phyloP scores from a whole-genome alignment of 352 stramenopile species.

The Pythium rhizo-oryzae region DNA sequence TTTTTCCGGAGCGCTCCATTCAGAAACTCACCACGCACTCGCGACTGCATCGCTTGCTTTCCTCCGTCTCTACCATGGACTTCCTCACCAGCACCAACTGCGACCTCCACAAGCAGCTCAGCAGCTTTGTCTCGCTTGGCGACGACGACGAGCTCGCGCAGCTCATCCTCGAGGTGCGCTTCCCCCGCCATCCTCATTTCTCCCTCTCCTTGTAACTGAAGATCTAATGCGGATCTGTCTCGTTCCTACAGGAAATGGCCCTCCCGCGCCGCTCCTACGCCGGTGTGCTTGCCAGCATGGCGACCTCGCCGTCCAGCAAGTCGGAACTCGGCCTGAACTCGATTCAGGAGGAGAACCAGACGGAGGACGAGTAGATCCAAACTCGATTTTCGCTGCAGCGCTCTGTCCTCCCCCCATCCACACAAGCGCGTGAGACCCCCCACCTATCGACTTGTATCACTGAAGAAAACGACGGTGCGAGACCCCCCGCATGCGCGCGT shows the following conservation, averaged over 20 bases:
- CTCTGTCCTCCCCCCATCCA: background rate
- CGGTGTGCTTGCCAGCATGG: slow-evolving; percentile 62
- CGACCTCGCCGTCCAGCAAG: slow-evolving; percentile 57
- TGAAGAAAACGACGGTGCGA: slow-evolving; percentile 26
- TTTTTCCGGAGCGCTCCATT: slow-evolving; percentile 17
- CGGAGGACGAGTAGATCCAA: slow-evolving; percentile 41
- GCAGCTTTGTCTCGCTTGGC: slow-evolving; percentile 69
- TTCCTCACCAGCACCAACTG: slow-evolving; percentile 18
- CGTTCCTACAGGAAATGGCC: slow-evolving; percentile 49
- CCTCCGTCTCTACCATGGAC: slow-evolving; percentile 14
- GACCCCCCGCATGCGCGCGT: slow-evolving; percentile 3
- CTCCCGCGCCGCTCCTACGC: slow-evolving; percentile 60
- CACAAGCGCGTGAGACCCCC: background rate
- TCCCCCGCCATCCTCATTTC: background rate
- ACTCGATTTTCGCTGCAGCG: background rate
- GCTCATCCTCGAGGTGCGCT: slow-evolving; percentile 69
- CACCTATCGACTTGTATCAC: slow-evolving; percentile 17
- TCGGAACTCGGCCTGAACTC: slow-evolving; percentile 63
- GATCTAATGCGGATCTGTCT: background rate
- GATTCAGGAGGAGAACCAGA: slow-evolving; percentile 69
- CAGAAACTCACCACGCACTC: slow-evolving; percentile 15
- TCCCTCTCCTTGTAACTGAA: slow-evolving; percentile 3
- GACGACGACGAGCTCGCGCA: slow-evolving; percentile 78
- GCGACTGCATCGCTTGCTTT: background rate
- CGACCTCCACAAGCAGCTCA: slow-evolving; percentile 66